Evolutionary conservation across 2,329 filamentous ascomycete species (phyloP), one percentile per base, ranked within the genome.

Genomic region (Torrubiella hemipterigena): DNA sequence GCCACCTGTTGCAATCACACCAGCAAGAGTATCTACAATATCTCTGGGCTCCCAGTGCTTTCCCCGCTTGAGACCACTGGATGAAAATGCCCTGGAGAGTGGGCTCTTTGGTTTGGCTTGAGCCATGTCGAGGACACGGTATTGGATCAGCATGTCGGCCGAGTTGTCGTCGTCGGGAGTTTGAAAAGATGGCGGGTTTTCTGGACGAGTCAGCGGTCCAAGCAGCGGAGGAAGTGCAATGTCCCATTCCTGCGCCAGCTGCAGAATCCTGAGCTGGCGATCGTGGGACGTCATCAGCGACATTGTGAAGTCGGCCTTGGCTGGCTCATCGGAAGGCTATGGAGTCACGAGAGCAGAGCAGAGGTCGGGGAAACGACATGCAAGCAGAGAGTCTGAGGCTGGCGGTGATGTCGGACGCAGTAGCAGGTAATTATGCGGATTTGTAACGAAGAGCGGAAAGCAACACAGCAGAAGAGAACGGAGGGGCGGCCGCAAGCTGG

Each of bases 91-190:
- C 19, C 52, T 40, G 2, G 59, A 54, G 4, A 65, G 47, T 5
- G 54, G 48, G 33, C 52, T 54, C 37, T 61, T 63, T 33, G 52
- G 51, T 7, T 56, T 52, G 5, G 45, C 38, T 31, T 52, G 53
- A 17, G 54, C 47, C 7, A 49, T 38, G 22, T 59, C 55, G 8
- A 46, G 42, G 3, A 52, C 53, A 30, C 62, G 61, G 16, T 58
- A 58, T 40, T 65, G 64, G 32, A 75, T 53, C 18, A 73, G 54
- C 20, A 67, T 63, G 32, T 75, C 70, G n/a, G 69, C 69, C 4
- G 55, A 48, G 17, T 56, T 47, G 30, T 73, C 66, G 39, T 74
- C 70, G 32, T 57, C 55, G 1, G 64, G 44, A 2, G 58, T 61
- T 30, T 61, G 58, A 39, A 63, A 62, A 5, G 57, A 58, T 4